Conservation (phyloP, 148 eudicot species). For the Arbutus unedo region DNA sequence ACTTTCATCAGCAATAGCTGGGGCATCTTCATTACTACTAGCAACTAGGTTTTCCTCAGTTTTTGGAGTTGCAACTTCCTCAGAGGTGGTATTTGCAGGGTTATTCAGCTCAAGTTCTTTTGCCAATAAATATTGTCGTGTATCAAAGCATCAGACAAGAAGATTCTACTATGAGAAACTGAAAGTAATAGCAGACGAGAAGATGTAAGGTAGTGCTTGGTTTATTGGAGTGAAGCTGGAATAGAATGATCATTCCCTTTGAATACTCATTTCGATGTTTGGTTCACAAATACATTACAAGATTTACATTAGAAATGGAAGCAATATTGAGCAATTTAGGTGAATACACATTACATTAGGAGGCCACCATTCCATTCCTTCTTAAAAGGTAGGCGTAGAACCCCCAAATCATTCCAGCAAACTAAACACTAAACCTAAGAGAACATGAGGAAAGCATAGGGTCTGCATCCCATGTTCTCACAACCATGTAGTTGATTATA, state of each 20-base stretch:
- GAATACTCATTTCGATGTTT: neutral
- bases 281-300: neutral
- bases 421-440: neutral
- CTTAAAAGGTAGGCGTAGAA: too few relatives aligned
- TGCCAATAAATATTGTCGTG: conserved; percentile 39
- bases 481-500: neutral
- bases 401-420: neutral
- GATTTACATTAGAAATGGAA: neutral
- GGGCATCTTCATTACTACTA: conserved; percentile 30
- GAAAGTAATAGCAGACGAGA: conserved; percentile 14
- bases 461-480: neutral
- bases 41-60: conserved; percentile 45
- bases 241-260: neutral
- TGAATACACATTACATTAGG: neutral
- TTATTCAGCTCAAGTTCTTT: conserved; percentile 41
- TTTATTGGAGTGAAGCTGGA: neutral
- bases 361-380: neutral
- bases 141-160: neutral
- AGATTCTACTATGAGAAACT: neutral
- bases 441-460: conserved; percentile 1
- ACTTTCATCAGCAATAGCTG: conserved; percentile 28
- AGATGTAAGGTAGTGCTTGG: neutral
- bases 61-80: conserved; percentile 41
- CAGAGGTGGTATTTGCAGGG: conserved; percentile 33
- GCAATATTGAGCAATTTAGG: neutral